phyloP scores from a whole-genome alignment of 2,329 filamentous ascomycete species.

The Capronia epimyces region DNA sequence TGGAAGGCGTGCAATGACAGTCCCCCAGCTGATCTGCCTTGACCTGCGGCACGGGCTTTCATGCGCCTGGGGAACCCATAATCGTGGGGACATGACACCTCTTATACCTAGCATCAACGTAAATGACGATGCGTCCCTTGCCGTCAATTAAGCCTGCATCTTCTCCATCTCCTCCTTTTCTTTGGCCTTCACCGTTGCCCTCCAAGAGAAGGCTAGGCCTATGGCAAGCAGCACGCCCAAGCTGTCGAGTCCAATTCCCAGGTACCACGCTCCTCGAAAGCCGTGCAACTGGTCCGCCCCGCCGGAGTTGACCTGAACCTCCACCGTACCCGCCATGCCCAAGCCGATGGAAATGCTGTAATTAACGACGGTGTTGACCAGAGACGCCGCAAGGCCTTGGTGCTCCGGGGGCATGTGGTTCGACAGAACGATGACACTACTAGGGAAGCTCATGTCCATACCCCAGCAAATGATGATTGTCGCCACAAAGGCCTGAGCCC shows the following conservation, averaged over 20 bases:
- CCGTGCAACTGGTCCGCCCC: conserved; percentile 34
- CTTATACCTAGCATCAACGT: background rate
- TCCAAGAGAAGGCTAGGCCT: conserved; percentile 13
- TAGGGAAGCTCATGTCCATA: conserved; percentile 42
- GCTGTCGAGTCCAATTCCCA: conserved; percentile 36
- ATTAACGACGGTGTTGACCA: conserved; percentile 40
- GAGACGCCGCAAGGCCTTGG: conserved; percentile 39
- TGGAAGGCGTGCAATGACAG: too few relatives aligned
- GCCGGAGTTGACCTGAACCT: conserved; percentile 36
- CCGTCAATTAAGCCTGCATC: conserved; percentile 4
- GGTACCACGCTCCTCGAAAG: conserved; percentile 38
- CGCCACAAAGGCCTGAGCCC: conserved; percentile 55
- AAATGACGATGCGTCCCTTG: background rate
- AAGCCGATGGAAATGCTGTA: conserved; percentile 42
- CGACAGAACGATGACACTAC: conserved; percentile 38
- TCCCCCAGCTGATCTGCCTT: background rate
- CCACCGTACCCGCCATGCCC: conserved; percentile 42
- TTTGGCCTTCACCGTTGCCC: conserved; percentile 10
- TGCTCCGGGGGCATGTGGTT: conserved; percentile 37
- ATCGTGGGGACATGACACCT: background rate
- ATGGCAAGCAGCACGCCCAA: conserved; percentile 23
- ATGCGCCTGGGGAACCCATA: background rate
- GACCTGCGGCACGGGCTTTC: background rate
- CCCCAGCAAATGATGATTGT: conserved; percentile 47
- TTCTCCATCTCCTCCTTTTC: conserved; percentile 9